Evolutionary conservation across 2,329 filamentous ascomycete species (phyloP), one percentile per base, ranked within the genome.

Genomic region (Ophiostoma ulmi): DNA sequence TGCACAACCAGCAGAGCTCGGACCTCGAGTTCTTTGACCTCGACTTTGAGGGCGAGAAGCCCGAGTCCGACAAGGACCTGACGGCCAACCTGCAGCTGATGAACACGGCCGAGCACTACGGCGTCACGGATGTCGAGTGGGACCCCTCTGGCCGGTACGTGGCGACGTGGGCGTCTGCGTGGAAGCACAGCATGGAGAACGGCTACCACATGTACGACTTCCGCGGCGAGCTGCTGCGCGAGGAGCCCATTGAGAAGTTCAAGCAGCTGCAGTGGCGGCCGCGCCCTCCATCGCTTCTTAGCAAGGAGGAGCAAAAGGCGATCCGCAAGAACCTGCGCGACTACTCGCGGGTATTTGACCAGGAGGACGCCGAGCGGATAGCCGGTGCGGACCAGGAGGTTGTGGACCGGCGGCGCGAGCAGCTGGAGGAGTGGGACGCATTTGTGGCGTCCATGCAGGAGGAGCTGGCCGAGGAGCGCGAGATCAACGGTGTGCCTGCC

Each of bases 101-200:
- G 92, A 93, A 92, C 81, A 92, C 90, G 3, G 91, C 88, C 68
- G 95, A 99, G 77, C 95, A 99, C 83, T 99, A 98, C 81, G 95
- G 95, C 80, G 90, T 99, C 70, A 99, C 95, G 36, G 94, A 99
- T 78, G 90, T 98, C 68, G 94, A 98, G 79, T 99, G 95, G 95
- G 95, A 99, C 78, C 94, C 95, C 13, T 97, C 93, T 71, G 95
- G 95, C 72, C 90, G 95, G 74, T 99, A 93, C 78, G 92, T 99
- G 65, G 93, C 94, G 73, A 96, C 92, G 61, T 96, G 93, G 84
- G 94, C 94, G 64, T 95, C 91, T 78, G 89, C 92, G 69, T 99
- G 95, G 94, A 97, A 97, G 82, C 94, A 98, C 81, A 86, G 90
- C 92, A 97, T 98, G 93, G 95, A 99, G 85, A 99, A 98, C 80